phyloP scores from a whole-genome alignment of 2,329 filamentous ascomycete species.

The Drechmeria coniospora region DNA sequence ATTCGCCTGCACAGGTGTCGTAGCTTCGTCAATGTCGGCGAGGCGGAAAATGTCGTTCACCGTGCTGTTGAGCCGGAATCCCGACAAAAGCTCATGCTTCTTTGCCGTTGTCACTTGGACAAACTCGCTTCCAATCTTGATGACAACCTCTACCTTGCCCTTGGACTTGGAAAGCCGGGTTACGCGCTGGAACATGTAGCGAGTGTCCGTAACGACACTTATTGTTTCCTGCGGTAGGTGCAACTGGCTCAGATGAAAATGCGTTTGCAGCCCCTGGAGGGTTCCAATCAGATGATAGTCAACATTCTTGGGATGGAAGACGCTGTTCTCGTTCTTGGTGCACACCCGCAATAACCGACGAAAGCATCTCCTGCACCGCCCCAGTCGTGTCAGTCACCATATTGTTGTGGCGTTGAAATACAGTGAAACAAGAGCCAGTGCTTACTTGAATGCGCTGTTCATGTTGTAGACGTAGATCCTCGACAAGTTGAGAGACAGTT shows the following conservation, averaged over 20 bases:
- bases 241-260: constrained; percentile 51
- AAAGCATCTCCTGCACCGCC: constrained; percentile 37
- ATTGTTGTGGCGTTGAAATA: no score
- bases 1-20: constrained; percentile 47
- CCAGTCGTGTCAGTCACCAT: no score
- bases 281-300: constrained; percentile 52
- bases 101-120: constrained; percentile 54
- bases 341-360: constrained; percentile 46
- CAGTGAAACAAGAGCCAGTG: no score
- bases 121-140: constrained; percentile 55
- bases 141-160: constrained; percentile 53
- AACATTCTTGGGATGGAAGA: constrained; percentile 49
- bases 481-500: constrained; percentile 42
- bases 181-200: constrained; percentile 50
- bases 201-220: constrained; percentile 49
- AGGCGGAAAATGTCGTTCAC: constrained; percentile 58
- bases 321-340: constrained; percentile 41
- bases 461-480: constrained; percentile 58
- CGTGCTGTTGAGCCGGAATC: constrained; percentile 43
- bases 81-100: constrained; percentile 52
- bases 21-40: constrained; percentile 51
- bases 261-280: constrained; percentile 47
- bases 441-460: constrained; percentile 51
- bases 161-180: constrained; percentile 52
- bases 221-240: constrained; percentile 57